Evolutionary conservation across 192 early-diverging fungal species (phyloP), one percentile per base, ranked within the genome.

Genomic region (Spizellomyces sp.): DNA sequence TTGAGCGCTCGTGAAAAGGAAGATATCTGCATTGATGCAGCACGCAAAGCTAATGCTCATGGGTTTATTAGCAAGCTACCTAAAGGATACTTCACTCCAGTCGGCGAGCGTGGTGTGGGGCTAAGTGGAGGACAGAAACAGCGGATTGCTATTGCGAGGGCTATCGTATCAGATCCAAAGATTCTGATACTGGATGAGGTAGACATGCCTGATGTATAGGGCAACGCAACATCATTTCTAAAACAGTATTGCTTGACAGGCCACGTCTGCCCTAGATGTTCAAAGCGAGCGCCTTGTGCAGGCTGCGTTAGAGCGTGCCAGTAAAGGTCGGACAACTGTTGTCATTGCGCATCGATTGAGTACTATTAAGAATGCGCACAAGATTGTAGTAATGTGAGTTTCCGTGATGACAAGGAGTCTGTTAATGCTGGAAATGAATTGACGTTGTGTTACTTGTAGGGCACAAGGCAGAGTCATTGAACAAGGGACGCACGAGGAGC

Each of bases 141-240:
- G 82, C 85, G 96, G 64, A 93, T 98, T 78, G 94, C 95, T 58
- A 96, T 98, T 85, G 95, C 95, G 1, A 85, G 95, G 50, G 93
- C 95, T n/a, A 79, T 96, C 46, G 84, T 95, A 45, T 87, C 89
- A 64, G 85, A 94, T 71, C 94, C 94, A 10, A 79, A 79, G 47
- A 92, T 96, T 7, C 85, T 98, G 69, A 42, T 84, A 4, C 60
- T 84, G 48, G 82, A 83, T 63, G 82, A 83, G 17, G 81, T 55
- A 36, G 27, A 36, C 27, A 36, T 36, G 27, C 27, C 27, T 36
- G 27, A 36, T 3, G 52, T 15, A 19, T 55, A 55, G 52, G 15
- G 52, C 14, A 3, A 55, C 52, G 52, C 52, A 15, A 55, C 19
- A 55, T 55, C 2, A 2, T 15, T 15, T 15, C 2, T 2, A 2